Base-by-base conservation (phyloP, 768 basidiomycete species). In the Auriculariales sp. region DNA sequence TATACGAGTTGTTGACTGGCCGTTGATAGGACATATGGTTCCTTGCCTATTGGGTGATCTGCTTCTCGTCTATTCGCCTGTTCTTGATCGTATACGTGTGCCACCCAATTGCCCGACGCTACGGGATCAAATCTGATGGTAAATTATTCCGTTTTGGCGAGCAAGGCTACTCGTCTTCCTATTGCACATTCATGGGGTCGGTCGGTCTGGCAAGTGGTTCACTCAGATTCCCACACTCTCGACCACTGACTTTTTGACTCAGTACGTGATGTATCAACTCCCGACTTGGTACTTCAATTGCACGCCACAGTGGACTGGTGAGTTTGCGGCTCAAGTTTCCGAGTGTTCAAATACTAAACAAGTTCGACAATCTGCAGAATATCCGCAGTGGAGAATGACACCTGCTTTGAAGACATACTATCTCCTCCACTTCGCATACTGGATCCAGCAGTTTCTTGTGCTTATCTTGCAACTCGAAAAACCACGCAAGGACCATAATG, bases 361-460 rank as follows among this genome's bases (percentile, higher is more conserved):
- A 6, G 49, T 34, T 9, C 36, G 31, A 1, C 7, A 14, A 3
- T 9, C n/a, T 15, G 2, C 33, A 90, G 88, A 77, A 50, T 95
- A 94, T 59, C 93, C 93, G n/a, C 78, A 87, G 59, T 88, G 85
- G 82, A 74, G 83, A 42, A 87, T 99, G 84, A 75, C 74, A 24
- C 78, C 80, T 0, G 74, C 79, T 53, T 68, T 98, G 56, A 99
- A 99, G 67, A 65, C 74, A 39, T 98, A 95, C 68, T 98, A 98
- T 62, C 79, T 99, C 50, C 77, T 92, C 68, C 94, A 99, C 61
- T 75, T 78, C 53, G 72, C 92, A 2, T 97, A 95, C 64, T 98
- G 95, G 95, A 75, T 79, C 44, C 93, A 98, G 60, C 92, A 99
- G 62, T 72, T 93, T 53, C 65, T 98, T 17, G 81, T 99, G 14